Evolutionary conservation across 352 stramenopile genomes (phyloP), one percentile per base, ranked within the genome.

Genomic region (Phytopythium vexans): DNA sequence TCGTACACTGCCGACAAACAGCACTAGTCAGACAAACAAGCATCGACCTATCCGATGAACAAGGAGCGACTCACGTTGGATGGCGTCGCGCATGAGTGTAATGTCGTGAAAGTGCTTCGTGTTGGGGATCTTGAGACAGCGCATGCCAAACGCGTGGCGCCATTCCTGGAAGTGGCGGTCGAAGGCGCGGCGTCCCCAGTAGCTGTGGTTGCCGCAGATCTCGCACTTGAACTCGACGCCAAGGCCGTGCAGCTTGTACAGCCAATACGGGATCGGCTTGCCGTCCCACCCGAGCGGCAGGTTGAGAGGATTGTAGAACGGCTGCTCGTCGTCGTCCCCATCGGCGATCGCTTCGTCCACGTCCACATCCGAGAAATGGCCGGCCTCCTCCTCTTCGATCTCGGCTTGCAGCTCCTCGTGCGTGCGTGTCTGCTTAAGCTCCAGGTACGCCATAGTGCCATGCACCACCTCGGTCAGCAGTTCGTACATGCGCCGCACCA

Each of bases 91-190:
- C 71, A 99, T 99, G 49, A 96, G 91, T 31, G 91, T 99, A 41
- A 99, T 98, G 50, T 98, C 97, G 77, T 99, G 96, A 72, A 99
- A 99, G 65, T 99, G 97, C 62, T 99, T 99, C 12, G 96, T 99
- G 74, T 99, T 99, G 6, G 97, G 97, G 70, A 99, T 99, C 35
- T 96, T 96, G 34, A 99, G 79, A 65, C 95, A 98, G 33, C 93
- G 92, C 97, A 99, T 99, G 62, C 97, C 97, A 70, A 98, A 96
- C 6, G 93, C 88, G 70, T 99, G 97, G 33, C 95, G 94, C 72
- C 93, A 98, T 72, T 99, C 96, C 53, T 98, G 94, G 65, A 99
- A 99, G 72, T 99, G 97, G 16, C 91, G 88, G 58, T 99, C 96
- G 69, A 99, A 99, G 46, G 94, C 95, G 53, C 92, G 85, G 38